Base-by-base conservation (phyloP, 495 filamentous ascomycete species). In the Poronia punctata region DNA sequence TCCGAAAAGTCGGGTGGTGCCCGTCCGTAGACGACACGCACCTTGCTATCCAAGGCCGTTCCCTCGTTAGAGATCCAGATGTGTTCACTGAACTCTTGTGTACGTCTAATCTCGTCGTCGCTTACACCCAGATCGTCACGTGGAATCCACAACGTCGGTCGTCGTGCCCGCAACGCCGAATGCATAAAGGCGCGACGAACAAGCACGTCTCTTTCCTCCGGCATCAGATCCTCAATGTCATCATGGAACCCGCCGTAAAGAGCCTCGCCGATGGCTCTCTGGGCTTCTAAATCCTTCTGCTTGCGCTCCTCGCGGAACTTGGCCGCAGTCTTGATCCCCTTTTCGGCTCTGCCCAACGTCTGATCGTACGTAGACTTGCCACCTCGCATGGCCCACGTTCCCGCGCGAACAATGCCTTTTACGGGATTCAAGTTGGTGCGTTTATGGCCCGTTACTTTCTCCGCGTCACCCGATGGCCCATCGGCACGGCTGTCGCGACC, bases 51-150 rank as follows among this genome's bases (percentile, higher is more conserved):
- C 46, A 97, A 66, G 15, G 84, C 85, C 25, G 88, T 83, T 44
- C 85, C 86, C 60, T 92, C 82, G 62, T 96, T 98, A 52, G 82
- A 89, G 54, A 96, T 85, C 86, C 90, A 96, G 38, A 98, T 81
- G 53, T 87, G 78, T 50, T 81, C 74, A 46, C 79, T 87, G 53
- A 86, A 86, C 46, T 75, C 72, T 43, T 79, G 70, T 11, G 88
- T 95, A 30, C 86, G 67, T 53, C 65, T 71, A 14, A 98, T 77
- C 61, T 97, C 92, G 50, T 98, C 93, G 53, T 95, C 88, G 43
- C 82, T 85, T 22, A 98, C 76, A 1, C 92, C 92, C 3, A 97
- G 56, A 50, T 92, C 84, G 56, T 98, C 92, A 25, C 87, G 75
- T 7, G 92, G 92, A 31, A 98, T 89, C 92, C 92, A 97, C 31